Evolutionary conservation across 768 basidiomycete species (phyloP), one percentile per base, ranked within the genome.

Genomic region (Agaricus subrufescens): DNA sequence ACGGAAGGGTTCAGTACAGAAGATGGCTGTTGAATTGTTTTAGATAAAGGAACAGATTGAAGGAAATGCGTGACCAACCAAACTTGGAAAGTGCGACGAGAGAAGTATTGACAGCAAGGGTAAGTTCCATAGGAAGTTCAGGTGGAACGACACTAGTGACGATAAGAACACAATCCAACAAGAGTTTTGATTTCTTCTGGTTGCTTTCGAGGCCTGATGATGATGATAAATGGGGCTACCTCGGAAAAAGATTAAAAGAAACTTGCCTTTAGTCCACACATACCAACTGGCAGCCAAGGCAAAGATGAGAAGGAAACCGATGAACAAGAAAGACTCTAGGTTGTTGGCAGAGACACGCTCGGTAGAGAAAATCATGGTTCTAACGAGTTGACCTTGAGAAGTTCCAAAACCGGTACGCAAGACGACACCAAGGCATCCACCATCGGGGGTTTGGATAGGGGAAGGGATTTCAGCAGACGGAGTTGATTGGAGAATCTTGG

Each of bases 321-420:
- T 98, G 75, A 99, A 99, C 56, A 98, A 72, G 84, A 98, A 98
- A 0, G 87, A 88, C 67, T 99, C 97, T 58, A 89, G 49, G 69
- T 96, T 98, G 73, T 98, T 98, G 26, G 97, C 97, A 7, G 94
- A 92, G 23, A 99, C 87, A 4, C 94, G 89, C 65, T 99, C 97
- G 0, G 93, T 94, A 12, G 93, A 94, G 75, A 98, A 99, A 56
- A 99, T 94, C 97, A 98, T 99, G 0, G 97, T 98, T 55, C 96
- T 79, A 31, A 99, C 95, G 34, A 99, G 85, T 71, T 96, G 93
- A 39, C 97, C 97, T 68, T 99, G 97, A 0, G 94, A 86, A 9
- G 97, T 99, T 8, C 97, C 97, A 66, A 98, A 99, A 1, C 97
- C 96, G 11, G 97, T 98, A 54, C 94, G 86, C 42, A 98, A 80